Conservation (phyloP, 768 basidiomycete species). For the Mycena galericulata region DNA sequence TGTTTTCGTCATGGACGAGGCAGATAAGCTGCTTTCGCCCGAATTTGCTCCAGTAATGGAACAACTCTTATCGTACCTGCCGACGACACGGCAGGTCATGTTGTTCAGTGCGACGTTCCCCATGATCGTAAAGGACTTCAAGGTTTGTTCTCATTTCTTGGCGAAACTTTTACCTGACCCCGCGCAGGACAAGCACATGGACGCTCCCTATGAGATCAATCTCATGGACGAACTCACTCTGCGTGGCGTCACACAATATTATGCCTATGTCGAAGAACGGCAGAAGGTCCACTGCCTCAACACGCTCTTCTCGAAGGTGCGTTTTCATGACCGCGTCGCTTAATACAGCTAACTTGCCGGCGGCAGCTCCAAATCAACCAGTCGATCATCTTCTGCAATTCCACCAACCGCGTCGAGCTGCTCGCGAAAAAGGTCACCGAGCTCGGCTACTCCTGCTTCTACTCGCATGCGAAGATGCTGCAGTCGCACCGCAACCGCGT, state of each 20-base stretch:
- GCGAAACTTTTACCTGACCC: neutral
- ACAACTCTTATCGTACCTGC: constrained; percentile 89
- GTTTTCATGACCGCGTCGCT: constrained; percentile 24
- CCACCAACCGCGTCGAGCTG: constrained; percentile 99
- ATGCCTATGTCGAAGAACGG: constrained; percentile 98
- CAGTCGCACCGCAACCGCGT: constrained; percentile 99
- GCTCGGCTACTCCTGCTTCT: constrained; percentile 99
- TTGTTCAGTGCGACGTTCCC: constrained; percentile 99
- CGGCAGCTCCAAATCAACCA: constrained; percentile 98
- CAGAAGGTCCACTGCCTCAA: constrained; percentile 99
- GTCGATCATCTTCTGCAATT: constrained; percentile 99
- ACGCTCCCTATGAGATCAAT: constrained; percentile 95
- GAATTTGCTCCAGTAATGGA: constrained; percentile 99
- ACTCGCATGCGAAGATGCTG: constrained; percentile 99
- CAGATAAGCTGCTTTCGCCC: constrained; percentile 96
- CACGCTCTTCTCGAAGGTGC: constrained; percentile 97
- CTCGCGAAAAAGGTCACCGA: constrained; percentile 99
- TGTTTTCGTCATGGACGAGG: constrained; percentile 99
- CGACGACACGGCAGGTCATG: constrained; percentile 94
- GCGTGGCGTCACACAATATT: constrained; percentile 99
- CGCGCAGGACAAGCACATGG: constrained; percentile 94
- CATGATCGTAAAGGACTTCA: constrained; percentile 99
- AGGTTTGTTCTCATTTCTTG: constrained; percentile 60
- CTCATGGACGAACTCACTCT: constrained; percentile 99
- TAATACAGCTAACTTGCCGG: constrained; percentile 20